Conservation (phyloP, 108 stramenopile genomes). For the Pseudonitzschia delicatissima region DNA sequence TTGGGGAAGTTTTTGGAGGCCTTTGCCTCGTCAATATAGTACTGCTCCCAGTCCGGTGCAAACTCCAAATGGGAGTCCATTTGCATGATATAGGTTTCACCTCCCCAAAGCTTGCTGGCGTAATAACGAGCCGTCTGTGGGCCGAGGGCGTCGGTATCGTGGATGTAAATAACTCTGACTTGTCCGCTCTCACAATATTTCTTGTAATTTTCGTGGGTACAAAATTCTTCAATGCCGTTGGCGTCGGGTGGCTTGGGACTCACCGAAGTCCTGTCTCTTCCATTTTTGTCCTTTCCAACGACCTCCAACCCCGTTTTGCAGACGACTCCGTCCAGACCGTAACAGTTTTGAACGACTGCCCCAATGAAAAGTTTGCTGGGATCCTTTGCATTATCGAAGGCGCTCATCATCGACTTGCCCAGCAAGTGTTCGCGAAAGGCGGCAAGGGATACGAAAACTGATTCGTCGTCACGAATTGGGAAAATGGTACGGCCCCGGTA, state of each 20-base stretch:
- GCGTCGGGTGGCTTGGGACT: constrained; percentile 59
- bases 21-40: constrained; percentile 54
- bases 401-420: constrained; percentile 68
- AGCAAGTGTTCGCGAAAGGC: constrained; percentile 85
- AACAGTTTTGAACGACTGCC: constrained; percentile 89
- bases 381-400: constrained; percentile 64
- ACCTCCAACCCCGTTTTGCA: constrained; percentile 38
- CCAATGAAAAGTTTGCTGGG: constrained; percentile 85
- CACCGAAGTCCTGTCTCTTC: constrained; percentile 24
- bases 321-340: constrained; percentile 25
- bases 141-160: constrained; percentile 86
- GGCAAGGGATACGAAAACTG: constrained; percentile 81
- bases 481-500: constrained; percentile 4
- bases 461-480: constrained; percentile 7
- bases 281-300: constrained; percentile 44
- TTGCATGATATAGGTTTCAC: constrained; percentile 85
- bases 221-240: constrained; percentile 72
- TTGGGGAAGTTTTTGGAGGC: constrained; percentile 52
- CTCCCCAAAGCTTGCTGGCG: constrained; percentile 82
- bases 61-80: constrained; percentile 83
- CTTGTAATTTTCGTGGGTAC: constrained; percentile 18
- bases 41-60: constrained; percentile 66
- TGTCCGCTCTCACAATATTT: constrained; percentile 64
- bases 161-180: constrained; percentile 67
- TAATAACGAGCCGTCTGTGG: constrained; percentile 85